Conservation (phyloP, 2,329 filamentous ascomycete genomes). For the Trichoderma gracile region DNA sequence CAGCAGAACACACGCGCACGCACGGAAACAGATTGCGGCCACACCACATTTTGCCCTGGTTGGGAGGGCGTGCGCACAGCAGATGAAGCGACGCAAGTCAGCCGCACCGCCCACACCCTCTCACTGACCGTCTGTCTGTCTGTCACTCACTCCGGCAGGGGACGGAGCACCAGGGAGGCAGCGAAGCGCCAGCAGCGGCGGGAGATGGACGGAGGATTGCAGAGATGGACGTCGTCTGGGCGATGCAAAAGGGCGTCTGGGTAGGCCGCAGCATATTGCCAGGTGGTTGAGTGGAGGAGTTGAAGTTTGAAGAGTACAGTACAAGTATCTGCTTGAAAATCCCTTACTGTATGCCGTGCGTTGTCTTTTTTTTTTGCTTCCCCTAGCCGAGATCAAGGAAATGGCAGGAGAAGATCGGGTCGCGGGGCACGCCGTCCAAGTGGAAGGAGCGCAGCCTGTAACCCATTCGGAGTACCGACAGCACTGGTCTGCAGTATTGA, state of each 20-base stretch:
- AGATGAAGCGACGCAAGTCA: conserved; percentile 22
- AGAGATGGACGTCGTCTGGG: conserved; percentile 5
- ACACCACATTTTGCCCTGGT: conserved; percentile 21
- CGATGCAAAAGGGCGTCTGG: not conserved
- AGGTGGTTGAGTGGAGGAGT: not conserved
- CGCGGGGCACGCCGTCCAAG: not conserved
- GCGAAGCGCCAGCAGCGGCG: not conserved
- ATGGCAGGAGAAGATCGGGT: not conserved
- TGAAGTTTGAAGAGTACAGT: not conserved
- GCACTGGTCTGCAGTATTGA: no score
- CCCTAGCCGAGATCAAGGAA: not conserved
- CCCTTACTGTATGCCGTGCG: no score
- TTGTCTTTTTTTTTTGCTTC: not conserved
- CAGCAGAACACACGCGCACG: conserved; percentile 24
- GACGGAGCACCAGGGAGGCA: conserved; percentile 16
- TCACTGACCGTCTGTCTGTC: not conserved
- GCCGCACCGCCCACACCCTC: conserved; percentile 23
- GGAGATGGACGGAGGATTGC: conserved; percentile 14
- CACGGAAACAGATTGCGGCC: conserved; percentile 18
- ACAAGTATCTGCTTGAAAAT: not conserved
- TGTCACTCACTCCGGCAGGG: conserved; percentile 12
- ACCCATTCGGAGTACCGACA: no score
- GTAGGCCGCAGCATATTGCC: not conserved
- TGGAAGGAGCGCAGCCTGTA: no score
- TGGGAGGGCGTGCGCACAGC: conserved; percentile 20